Evolutionary conservation across 176 grass and related monocot species (phyloP), one percentile per base, ranked within the genome.

Genomic region (Saccharum spontaneum): DNA sequence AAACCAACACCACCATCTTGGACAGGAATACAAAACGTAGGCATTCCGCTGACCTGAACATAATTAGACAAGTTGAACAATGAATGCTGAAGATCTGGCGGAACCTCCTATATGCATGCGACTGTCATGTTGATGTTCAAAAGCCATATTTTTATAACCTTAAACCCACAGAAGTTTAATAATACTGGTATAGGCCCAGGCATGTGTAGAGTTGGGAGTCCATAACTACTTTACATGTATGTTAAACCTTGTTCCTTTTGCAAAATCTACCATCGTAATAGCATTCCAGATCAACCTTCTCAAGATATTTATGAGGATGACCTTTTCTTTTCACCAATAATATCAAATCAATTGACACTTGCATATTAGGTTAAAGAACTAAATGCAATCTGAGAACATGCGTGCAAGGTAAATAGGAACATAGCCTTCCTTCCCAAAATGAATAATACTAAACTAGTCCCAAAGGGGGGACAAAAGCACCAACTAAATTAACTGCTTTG

Each of bases 1-100:
- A 98, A 98, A 75, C 95, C 95, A 74, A 98, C 79, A 78, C 95
- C 95, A 70, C 95, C 95, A 69, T 94, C 95, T 94, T 84, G 79
- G 75, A 98, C 84, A 82, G 95, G 95, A 81, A 98, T 86, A 74
- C 92, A 94, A 80, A 98, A 98, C 18, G 92, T 86, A 48, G 95
- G 95, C 95, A 98, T 98, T 84, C 95, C 95, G 17, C 95, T 98
- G 31, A 98, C 95, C 95, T 98, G 83, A 82, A 26, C 24, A 70
- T 59, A 8, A 46, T 50, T 50, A 84, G 10, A 76, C 15, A 78
- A 68, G 28, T 31, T 86, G n/a, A 60, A 54, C 14, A 73, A 78
- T 64, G 69, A 61, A 45, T 73, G 40, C 5, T 57, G 14, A 9
- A 14, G 70, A 46, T 41, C 11, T 57, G 34, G 20, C 13, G 62